Conservation (phyloP, 2,329 filamentous ascomycete genomes). For the Polytolypa hystricis region DNA sequence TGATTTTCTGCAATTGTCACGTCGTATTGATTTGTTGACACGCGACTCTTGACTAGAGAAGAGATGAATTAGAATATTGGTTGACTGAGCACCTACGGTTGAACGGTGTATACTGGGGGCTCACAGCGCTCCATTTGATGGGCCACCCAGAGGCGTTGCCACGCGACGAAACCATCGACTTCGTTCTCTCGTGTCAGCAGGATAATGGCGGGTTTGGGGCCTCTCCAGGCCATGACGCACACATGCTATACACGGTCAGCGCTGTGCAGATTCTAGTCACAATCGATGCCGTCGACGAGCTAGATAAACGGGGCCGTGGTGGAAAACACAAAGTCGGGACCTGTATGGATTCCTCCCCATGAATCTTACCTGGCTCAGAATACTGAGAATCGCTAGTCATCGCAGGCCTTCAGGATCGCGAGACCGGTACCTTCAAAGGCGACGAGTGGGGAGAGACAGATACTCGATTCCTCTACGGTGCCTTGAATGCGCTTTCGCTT, state of each 20-base stretch:
- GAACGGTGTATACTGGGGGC: constrained; percentile 93
- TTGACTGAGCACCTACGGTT: constrained; percentile 92
- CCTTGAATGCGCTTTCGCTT: constrained; percentile 79
- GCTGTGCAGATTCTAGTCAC: constrained; percentile 87
- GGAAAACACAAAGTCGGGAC: constrained; percentile 64
- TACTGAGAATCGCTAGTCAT: constrained; percentile 49
- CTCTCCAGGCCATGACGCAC: constrained; percentile 85
- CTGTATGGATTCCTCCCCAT: constrained; percentile 48
- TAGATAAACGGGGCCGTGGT: constrained; percentile 57
- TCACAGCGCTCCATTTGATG: constrained; percentile 79
- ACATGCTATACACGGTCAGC: constrained; percentile 93
- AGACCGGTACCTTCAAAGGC: constrained; percentile 79
- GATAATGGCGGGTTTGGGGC: constrained; percentile 85
- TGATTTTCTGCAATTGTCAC: constrained; percentile 6
- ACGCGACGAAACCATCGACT: constrained; percentile 70
- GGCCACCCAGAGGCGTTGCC: constrained; percentile 71
- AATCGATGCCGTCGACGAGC: constrained; percentile 70
- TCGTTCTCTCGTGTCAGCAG: constrained; percentile 90
- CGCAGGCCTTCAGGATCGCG: constrained; percentile 64
- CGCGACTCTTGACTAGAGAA: constrained; percentile 49
- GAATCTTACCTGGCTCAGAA: constrained; percentile 3
- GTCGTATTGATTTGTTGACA: constrained; percentile 8
- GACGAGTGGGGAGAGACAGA: constrained; percentile 97
- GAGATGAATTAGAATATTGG: constrained; percentile 96
- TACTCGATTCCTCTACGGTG: constrained; percentile 86